Evolutionary conservation across 345 rosid genomes (phyloP).

Genomic region (Salix suchowensis): DNA sequence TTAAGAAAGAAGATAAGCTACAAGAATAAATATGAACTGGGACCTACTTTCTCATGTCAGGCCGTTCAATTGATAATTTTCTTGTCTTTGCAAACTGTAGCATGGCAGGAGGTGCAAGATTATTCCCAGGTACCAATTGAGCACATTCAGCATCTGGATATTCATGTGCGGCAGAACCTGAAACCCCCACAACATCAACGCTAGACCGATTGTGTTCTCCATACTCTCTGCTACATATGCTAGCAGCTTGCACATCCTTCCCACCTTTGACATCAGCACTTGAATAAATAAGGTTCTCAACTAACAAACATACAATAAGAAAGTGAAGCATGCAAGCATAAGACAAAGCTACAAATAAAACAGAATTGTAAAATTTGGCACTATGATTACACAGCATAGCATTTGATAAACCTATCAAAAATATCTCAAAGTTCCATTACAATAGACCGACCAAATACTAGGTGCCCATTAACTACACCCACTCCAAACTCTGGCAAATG

Average conservation of each 20-base stretch:
- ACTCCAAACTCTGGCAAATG: not conserved
- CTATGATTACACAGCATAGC: not conserved
- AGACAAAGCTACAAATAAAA: not conserved
- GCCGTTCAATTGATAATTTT: slow-evolving; percentile 78
- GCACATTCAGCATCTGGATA: slow-evolving; percentile 60
- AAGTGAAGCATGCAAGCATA: not conserved
- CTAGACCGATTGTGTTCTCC: slow-evolving; percentile 34
- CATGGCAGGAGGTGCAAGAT: slow-evolving; percentile 55
- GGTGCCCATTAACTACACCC: not conserved
- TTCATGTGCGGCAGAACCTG: slow-evolving; percentile 51
- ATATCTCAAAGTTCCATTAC: not conserved
- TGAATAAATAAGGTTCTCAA: slow-evolving; percentile 1
- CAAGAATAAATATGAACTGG: slow-evolving; percentile 4
- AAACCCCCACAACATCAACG: slow-evolving; percentile 44
- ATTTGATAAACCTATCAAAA: not conserved
- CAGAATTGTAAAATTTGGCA: not conserved
- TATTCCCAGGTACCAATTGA: slow-evolving; percentile 63
- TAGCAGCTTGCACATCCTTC: slow-evolving; percentile 30
- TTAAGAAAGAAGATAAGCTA: not conserved
- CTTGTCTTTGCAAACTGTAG: slow-evolving; percentile 92
- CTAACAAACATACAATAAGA: not conserved
- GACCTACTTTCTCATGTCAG: slow-evolving; percentile 82
- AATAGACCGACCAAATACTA: not conserved
- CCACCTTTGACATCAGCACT: slow-evolving; percentile 46
- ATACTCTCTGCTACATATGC: slow-evolving; percentile 36